Conservation (phyloP, 768 basidiomycete species). For the Trametes cubensis region DNA sequence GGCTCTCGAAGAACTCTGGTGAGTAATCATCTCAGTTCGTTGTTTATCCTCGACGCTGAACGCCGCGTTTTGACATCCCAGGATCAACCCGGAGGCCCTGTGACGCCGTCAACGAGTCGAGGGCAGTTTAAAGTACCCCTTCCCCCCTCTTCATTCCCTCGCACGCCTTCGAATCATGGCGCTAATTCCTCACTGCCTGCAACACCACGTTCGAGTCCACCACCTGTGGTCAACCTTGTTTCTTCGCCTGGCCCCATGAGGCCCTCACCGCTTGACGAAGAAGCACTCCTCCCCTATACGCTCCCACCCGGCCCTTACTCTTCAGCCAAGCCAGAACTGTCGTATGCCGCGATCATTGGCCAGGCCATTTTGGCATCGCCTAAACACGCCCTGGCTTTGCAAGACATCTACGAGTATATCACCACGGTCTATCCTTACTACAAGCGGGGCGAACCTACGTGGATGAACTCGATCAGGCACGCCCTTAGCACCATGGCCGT, state of each 20-base stretch:
- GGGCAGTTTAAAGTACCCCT: conserved; percentile 24
- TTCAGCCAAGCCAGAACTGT: conserved; percentile 76
- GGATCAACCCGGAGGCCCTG: conserved; percentile 15
- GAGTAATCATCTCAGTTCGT: not conserved
- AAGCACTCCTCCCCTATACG: conserved; percentile 68
- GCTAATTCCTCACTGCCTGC: conserved; percentile 49
- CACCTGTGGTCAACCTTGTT: conserved; percentile 67
- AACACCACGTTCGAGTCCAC: conserved; percentile 69
- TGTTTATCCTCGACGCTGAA: not conserved
- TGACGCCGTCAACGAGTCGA: conserved; percentile 17
- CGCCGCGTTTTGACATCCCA: conserved; percentile 3
- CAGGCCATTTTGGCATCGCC: conserved; percentile 89
- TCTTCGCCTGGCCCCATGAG: conserved; percentile 85
- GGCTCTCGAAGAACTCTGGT: conserved; percentile 25
- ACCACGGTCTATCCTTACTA: conserved; percentile 92
- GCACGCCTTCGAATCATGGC: conserved; percentile 27
- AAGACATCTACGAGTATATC: conserved; percentile 97
- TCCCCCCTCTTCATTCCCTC: conserved; percentile 13
- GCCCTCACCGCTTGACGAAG: conserved; percentile 59
- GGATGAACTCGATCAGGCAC: conserved; percentile 99
- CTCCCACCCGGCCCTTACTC: conserved; percentile 88
- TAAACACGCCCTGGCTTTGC: conserved; percentile 82
- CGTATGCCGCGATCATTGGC: conserved; percentile 95
- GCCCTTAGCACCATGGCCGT: conserved; percentile 90
- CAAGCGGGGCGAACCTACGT: conserved; percentile 89